Conservation (phyloP, 2,329 filamentous ascomycete species). For the Ophiocordyceps sinensis region DNA sequence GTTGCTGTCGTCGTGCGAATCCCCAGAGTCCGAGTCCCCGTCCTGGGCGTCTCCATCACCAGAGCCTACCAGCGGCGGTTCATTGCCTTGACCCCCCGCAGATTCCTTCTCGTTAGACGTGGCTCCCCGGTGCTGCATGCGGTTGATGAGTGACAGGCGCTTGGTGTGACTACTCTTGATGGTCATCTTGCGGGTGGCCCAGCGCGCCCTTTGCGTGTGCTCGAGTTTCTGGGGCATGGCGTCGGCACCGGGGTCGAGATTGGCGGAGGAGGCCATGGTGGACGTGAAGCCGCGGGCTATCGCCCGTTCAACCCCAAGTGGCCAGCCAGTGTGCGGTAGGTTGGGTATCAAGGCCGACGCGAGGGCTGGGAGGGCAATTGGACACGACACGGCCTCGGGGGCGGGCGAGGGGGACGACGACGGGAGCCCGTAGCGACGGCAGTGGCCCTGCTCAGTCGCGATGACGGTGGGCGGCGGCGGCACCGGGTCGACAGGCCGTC, state of each 20-base stretch:
- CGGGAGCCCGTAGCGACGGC: neutral
- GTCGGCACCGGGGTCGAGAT: constrained; percentile 13
- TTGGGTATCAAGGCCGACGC: neutral
- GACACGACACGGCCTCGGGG: neutral
- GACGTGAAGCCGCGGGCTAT: constrained; percentile 19
- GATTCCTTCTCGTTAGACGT: constrained; percentile 56
- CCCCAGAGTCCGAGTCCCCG: constrained; percentile 20
- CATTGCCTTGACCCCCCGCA: constrained; percentile 18
- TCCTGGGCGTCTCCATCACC: constrained; percentile 15
- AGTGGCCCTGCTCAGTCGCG: neutral
- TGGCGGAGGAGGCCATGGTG: constrained; percentile 18
- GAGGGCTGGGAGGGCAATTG: neutral
- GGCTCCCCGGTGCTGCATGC: constrained; percentile 50
- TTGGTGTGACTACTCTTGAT: constrained; percentile 64
- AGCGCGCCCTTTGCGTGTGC: constrained; percentile 66
- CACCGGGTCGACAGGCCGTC: neutral
- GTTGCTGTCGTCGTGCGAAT: constrained; percentile 24
- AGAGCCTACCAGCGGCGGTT: constrained; percentile 13
- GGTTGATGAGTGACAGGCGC: constrained; percentile 67
- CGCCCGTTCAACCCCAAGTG: constrained; percentile 21
- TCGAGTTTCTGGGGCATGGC: constrained; percentile 6
- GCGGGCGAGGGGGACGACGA: neutral
- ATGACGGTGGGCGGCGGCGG: neutral
- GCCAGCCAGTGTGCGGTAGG: constrained; percentile 19
- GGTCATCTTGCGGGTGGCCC: constrained; percentile 84